A percentile compares a stretch with the other conserved stretches of the same genome.
Conservation (phyloP, 345 rosid species). For the Capsella bursapastoris region DNA sequence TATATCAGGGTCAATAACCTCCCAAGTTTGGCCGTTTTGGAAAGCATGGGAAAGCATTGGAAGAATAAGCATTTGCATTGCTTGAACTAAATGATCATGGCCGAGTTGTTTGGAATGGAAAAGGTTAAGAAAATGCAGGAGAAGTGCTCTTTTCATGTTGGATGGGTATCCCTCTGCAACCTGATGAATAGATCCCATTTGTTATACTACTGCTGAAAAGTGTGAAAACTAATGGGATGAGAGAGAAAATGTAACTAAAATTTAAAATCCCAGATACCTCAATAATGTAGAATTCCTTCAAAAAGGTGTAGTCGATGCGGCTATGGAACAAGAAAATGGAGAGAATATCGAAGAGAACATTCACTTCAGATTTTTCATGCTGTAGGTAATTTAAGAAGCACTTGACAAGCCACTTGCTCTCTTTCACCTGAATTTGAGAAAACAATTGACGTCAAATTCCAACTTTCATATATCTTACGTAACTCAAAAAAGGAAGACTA, state of each 20-base stretch:
- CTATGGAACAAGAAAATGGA: slow-evolving; percentile 88
- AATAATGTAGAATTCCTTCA: slow-evolving; percentile 97
- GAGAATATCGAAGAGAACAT: slow-evolving; percentile 90
- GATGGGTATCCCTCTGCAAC: slow-evolving; percentile 95
- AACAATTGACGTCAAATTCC: slow-evolving; percentile 29
- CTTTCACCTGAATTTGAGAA: slow-evolving; percentile 73
- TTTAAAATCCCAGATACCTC: slow-evolving; percentile 61
- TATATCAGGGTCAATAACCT: slow-evolving; percentile 84
- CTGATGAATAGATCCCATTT: slow-evolving; percentile 51
- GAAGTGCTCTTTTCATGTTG: slow-evolving; percentile 80
- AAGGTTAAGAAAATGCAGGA: slow-evolving; percentile 84
- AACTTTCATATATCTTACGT: slow-evolving; percentile 19
- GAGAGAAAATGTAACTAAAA: not conserved
- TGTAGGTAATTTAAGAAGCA: slow-evolving; percentile 92
- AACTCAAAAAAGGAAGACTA: slow-evolving; percentile 26
- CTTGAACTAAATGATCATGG: slow-evolving; percentile 93
- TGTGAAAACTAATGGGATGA: slow-evolving; percentile 15
- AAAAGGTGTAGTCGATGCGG: slow-evolving; percentile 95
- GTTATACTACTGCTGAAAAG: slow-evolving; percentile 30
- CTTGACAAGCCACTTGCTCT: slow-evolving; percentile 99
- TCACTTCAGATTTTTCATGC: slow-evolving; percentile 81
- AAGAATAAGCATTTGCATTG: slow-evolving; percentile 99
- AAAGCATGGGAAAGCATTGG: slow-evolving; percentile 99
- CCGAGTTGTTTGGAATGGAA: slow-evolving; percentile 93
- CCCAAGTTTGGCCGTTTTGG: slow-evolving; percentile 89